phyloP scores from a whole-genome alignment of 2,329 filamentous ascomycete genomes.

The Aspergillus sp. region DNA sequence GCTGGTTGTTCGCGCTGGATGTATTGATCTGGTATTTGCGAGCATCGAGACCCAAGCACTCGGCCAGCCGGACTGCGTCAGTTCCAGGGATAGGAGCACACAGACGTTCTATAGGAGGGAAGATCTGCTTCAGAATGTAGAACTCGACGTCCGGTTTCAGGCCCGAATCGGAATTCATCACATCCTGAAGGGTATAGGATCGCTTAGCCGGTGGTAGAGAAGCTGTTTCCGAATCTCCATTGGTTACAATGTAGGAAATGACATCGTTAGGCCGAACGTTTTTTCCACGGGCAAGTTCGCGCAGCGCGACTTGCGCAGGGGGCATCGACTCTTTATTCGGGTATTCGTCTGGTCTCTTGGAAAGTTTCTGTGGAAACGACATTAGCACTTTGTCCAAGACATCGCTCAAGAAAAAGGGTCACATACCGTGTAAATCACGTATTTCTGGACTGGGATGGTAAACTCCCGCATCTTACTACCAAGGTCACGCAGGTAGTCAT shows the following conservation, averaged over 20 bases:
- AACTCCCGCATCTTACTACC: conserved; percentile 79
- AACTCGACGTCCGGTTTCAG: conserved; percentile 91
- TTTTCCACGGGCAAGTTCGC: conserved; percentile 82
- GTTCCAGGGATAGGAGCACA: conserved; percentile 94
- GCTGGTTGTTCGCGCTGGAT: conserved; percentile 47
- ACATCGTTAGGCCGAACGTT: conserved; percentile 89
- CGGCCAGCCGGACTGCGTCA: conserved; percentile 81
- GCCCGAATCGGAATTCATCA: conserved; percentile 68
- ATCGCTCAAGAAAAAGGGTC: too few species aligned
- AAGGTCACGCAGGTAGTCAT: conserved; percentile 87
- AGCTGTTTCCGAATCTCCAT: conserved; percentile 57
- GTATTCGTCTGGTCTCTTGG: conserved; percentile 89
- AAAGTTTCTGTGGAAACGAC: conserved; percentile 61
- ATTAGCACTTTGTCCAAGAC: conserved; percentile 10
- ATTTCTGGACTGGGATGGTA: conserved; percentile 72
- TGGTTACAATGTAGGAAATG: conserved; percentile 89
- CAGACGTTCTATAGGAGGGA: conserved; percentile 94
- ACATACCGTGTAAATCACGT: conserved; percentile 82
- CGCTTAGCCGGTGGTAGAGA: conserved; percentile 70
- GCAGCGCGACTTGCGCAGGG: conserved; percentile 89
- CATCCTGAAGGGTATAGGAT: conserved; percentile 80
- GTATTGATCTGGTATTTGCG: conserved; percentile 75
- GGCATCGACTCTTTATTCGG: conserved; percentile 94
- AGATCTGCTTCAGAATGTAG: conserved; percentile 97
- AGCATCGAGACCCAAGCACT: conserved; percentile 88